Evolutionary conservation across 164 flowering plant genomes (phyloP).

Genomic region (Dillenia suffruticosa): DNA sequence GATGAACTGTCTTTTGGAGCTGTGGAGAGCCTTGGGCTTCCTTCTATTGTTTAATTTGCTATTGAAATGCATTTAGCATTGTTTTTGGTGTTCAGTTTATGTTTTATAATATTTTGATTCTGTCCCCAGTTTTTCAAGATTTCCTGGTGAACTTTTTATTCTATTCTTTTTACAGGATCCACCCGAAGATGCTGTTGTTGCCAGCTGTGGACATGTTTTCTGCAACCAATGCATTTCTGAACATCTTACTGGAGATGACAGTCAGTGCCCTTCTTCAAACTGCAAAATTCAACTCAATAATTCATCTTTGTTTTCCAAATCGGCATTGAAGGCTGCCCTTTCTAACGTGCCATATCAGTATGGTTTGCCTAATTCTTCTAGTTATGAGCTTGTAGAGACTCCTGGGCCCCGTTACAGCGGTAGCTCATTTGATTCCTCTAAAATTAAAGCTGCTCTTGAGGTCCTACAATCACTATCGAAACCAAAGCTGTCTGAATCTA

Average conservation of each 20-base stretch:
- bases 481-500: slow-evolving; percentile 15
- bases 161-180: slow-evolving; percentile 51
- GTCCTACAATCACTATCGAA: slow-evolving; percentile 53
- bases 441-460: slow-evolving; percentile 77
- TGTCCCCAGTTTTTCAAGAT: no score
- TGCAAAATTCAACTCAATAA: slow-evolving; percentile 61
- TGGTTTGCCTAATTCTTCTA: slow-evolving; percentile 16
- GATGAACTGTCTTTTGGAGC: no score
- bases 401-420: slow-evolving; percentile 20
- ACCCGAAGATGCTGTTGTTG: slow-evolving; percentile 92
- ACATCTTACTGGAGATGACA: slow-evolving; percentile 69
- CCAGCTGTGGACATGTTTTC: slow-evolving; percentile 82
- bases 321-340: slow-evolving; percentile 39
- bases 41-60: no score
- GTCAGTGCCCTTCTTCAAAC: slow-evolving; percentile 57
- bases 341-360: slow-evolving; percentile 28
- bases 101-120: no score
- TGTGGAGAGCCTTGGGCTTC: no score
- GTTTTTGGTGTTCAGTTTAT: no score
- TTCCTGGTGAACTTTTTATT: neutral
- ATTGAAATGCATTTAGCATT: no score
- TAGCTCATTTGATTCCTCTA: slow-evolving; percentile 50
- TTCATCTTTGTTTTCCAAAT: slow-evolving; percentile 63
- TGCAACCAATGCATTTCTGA: slow-evolving; percentile 88
- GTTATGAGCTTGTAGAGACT: slow-evolving; percentile 25